phyloP scores from a whole-genome alignment of 2,329 filamentous ascomycete genomes.

The Fusarium oxysporum region DNA sequence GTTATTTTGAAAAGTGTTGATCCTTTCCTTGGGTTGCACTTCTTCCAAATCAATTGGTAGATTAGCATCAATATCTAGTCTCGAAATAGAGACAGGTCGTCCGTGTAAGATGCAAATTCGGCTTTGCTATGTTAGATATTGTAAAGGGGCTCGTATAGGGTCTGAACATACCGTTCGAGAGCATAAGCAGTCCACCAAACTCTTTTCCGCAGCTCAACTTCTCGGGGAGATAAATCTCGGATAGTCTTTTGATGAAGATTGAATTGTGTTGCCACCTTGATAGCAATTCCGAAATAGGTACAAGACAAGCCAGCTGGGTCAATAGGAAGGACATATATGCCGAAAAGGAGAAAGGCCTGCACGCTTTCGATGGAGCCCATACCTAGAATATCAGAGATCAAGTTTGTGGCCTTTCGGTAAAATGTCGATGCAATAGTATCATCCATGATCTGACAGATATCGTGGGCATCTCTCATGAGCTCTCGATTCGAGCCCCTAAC shows the following conservation, averaged over 20 bases:
- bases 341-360: slow-evolving; percentile 37
- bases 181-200: slow-evolving; percentile 43
- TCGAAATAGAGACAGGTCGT: slow-evolving; percentile 32
- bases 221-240: not conserved
- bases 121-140: slow-evolving; percentile 15
- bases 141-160: too few relatives aligned
- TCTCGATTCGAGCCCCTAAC: not conserved
- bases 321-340: slow-evolving; percentile 33
- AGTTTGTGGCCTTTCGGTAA: slow-evolving; percentile 24
- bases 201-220: slow-evolving; percentile 31
- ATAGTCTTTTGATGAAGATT: slow-evolving; percentile 22
- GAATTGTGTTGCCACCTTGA: slow-evolving; percentile 35
- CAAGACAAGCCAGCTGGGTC: slow-evolving; percentile 38
- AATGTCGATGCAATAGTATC: slow-evolving; percentile 28
- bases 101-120: slow-evolving; percentile 37
- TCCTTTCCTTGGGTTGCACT: slow-evolving; percentile 20
- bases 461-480: slow-evolving; percentile 8
- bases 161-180: slow-evolving; percentile 28
- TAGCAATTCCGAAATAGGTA: slow-evolving; percentile 41
- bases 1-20: slow-evolving; percentile 37
- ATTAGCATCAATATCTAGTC: slow-evolving; percentile 19
- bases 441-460: slow-evolving; percentile 28
- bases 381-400: slow-evolving; percentile 32
- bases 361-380: slow-evolving; percentile 34
- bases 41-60: slow-evolving; percentile 26